phyloP scores from a whole-genome alignment of 1,139 yeast genomes.

The Suhomyces yuchorum region DNA sequence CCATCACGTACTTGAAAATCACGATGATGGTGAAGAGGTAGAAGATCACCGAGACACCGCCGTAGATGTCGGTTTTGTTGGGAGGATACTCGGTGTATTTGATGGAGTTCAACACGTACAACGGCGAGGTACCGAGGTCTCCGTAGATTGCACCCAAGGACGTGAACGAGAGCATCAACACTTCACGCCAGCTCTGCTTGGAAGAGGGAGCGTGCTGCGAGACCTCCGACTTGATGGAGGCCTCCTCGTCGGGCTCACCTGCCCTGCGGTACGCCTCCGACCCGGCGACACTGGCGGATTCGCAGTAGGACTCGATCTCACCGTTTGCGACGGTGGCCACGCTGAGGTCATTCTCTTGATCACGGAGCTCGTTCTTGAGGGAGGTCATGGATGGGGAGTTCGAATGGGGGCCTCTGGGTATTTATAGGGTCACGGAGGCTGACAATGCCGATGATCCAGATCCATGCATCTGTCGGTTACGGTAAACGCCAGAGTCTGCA shows the following conservation, averaged over 20 bases:
- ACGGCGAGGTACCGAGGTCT: conserved; percentile 63
- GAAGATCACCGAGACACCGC: conserved; percentile 55
- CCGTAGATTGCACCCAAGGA: conserved; percentile 63
- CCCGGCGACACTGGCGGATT: conserved; percentile 4
- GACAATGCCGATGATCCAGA: background rate
- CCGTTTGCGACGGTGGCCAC: background rate
- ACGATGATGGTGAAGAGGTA: conserved; percentile 58
- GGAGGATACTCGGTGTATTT: conserved; percentile 36
- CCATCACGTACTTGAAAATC: conserved; percentile 49
- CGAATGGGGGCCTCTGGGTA: background rate
- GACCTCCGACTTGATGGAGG: conserved; percentile 13
- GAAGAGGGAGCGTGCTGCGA: conserved; percentile 5
- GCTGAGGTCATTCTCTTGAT: background rate
- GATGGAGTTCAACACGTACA: conserved; percentile 53
- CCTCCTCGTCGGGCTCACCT: conserved; percentile 18
- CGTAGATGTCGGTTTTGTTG: conserved; percentile 44
- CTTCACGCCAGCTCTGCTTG: conserved; percentile 28
- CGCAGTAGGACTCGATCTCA: conserved; percentile 1
- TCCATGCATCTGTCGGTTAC: background rate
- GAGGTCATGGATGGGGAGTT: conserved; percentile 1
- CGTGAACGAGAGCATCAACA: conserved; percentile 32
- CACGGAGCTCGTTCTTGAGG: conserved; percentile 5
- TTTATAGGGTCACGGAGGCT: background rate
- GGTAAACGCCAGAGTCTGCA: too few species aligned
- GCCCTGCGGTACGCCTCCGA: conserved; percentile 5